A percentile compares a stretch with the other conserved stretches of the same genome.
phyloP scores from a whole-genome alignment of 2,329 filamentous ascomycete species.

The Pyricularia sp. region DNA sequence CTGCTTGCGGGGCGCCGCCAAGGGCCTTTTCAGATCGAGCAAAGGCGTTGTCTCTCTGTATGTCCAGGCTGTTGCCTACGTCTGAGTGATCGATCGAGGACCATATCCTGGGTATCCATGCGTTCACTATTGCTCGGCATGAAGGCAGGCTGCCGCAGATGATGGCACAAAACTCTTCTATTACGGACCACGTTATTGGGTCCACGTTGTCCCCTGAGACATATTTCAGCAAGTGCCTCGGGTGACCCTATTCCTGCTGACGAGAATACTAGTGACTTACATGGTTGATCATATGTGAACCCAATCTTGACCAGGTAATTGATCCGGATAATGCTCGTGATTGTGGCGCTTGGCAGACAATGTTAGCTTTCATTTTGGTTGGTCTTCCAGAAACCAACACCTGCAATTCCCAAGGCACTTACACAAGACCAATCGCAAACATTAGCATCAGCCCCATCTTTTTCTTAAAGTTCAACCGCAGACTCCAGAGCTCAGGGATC shows the following conservation, averaged over 20 bases:
- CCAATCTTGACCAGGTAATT: conserved; percentile 1
- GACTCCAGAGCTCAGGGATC: conserved; percentile 26
- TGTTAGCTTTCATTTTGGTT: background rate
- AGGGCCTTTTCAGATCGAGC: background rate
- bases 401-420: background rate
- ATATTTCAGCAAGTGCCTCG: background rate
- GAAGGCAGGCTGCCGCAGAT: conserved; percentile 5
- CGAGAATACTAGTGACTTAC: background rate
- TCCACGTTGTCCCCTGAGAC: conserved; percentile 4
- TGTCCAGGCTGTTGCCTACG: background rate
- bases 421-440: conserved; percentile 32
- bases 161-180: conserved; percentile 5
- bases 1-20: background rate
- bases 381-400: too few species aligned
- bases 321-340: conserved; percentile 4
- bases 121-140: conserved; percentile 1
- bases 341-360: background rate
- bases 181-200: conserved; percentile 4
- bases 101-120: background rate
- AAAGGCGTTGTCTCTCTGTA: background rate
- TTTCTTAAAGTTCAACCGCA: conserved; percentile 33
- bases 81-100: background rate
- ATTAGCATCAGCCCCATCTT: conserved; percentile 33
- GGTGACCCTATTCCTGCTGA: too few species aligned
- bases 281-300: conserved; percentile 1